Conservation (phyloP, 768 basidiomycete genomes). For the Hericium rajendrae region DNA sequence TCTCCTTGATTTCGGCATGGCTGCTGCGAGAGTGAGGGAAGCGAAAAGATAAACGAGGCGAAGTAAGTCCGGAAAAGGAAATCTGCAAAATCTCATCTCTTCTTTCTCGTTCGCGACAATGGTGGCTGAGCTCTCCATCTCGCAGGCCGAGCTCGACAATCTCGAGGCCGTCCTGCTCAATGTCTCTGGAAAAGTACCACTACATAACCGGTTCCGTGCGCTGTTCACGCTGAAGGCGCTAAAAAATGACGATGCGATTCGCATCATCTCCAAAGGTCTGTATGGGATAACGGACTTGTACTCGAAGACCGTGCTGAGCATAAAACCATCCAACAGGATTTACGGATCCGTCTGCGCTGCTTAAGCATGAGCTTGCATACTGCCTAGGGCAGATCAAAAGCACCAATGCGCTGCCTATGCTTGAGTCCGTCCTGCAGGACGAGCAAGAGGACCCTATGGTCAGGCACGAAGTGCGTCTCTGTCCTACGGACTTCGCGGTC, state of each 20-base stretch:
- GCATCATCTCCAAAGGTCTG: conserved; percentile 77
- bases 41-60: conserved; percentile 18
- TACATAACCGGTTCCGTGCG: conserved; percentile 84
- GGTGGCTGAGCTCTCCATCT: conserved; percentile 22
- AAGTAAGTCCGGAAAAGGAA: conserved; percentile 15
- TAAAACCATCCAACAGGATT: conserved; percentile 47
- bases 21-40: background rate
- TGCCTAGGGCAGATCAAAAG: conserved; percentile 89
- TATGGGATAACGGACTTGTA: conserved; percentile 1
- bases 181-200: conserved; percentile 52
- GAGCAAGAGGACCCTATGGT: conserved; percentile 86
- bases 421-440: conserved; percentile 69
- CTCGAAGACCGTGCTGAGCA: conserved; percentile 1
- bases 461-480: conserved; percentile 69
- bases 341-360: conserved; percentile 73
- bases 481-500: conserved; percentile 10
- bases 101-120: background rate
- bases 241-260: conserved; percentile 67
- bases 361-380: conserved; percentile 97
- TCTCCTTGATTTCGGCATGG: conserved; percentile 86
- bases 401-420: conserved; percentile 60
- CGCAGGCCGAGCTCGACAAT: conserved; percentile 45
- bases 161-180: conserved; percentile 80
- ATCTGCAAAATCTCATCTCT: conserved; percentile 1
- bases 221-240: conserved; percentile 88